These are phyloP conservation scores for Zizania palustris DNA, from an alignment of 202 grass and related monocot genomes.

Conservation along the genomic window DNA sequence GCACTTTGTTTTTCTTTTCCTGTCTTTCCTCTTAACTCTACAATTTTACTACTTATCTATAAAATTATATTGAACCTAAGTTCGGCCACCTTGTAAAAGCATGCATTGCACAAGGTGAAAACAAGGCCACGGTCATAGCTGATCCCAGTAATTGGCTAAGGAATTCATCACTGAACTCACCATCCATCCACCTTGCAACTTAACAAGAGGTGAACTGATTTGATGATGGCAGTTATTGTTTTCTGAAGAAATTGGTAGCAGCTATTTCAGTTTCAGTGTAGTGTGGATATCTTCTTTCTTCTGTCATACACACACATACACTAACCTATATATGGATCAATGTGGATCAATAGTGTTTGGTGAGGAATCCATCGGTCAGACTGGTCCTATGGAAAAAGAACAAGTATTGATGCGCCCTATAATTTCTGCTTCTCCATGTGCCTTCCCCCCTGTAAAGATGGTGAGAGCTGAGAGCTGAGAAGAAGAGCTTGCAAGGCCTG, in stretches of 20 bases:
- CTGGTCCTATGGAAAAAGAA: conserved; percentile 6
- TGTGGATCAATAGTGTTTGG: conserved; percentile 22
- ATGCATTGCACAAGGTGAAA: background rate
- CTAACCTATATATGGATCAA: background rate
- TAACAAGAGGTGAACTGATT: background rate
- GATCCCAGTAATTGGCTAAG: background rate
- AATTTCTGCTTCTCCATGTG: conserved; percentile 43
- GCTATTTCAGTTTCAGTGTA: background rate
- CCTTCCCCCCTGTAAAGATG: conserved; percentile 50
- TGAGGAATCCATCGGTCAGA: conserved; percentile 37
- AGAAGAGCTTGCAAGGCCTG: conserved; percentile 19
- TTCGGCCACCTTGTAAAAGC: background rate
- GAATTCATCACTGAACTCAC: background rate
- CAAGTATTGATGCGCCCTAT: conserved; percentile 22
- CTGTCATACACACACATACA: background rate
- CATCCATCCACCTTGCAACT: background rate
- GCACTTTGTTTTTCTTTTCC: background rate
- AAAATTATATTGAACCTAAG: background rate
- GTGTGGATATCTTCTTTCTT: background rate
- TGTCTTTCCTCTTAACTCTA: background rate
- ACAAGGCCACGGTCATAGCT: background rate
- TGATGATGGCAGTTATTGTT: background rate
- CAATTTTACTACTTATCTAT: background rate
- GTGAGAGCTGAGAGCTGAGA: background rate
- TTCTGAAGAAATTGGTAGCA: background rate